Evolutionary conservation across 2,329 filamentous ascomycete genomes (phyloP), one percentile per base, ranked within the genome.

Genomic region (Arthrocladium fulminans): DNA sequence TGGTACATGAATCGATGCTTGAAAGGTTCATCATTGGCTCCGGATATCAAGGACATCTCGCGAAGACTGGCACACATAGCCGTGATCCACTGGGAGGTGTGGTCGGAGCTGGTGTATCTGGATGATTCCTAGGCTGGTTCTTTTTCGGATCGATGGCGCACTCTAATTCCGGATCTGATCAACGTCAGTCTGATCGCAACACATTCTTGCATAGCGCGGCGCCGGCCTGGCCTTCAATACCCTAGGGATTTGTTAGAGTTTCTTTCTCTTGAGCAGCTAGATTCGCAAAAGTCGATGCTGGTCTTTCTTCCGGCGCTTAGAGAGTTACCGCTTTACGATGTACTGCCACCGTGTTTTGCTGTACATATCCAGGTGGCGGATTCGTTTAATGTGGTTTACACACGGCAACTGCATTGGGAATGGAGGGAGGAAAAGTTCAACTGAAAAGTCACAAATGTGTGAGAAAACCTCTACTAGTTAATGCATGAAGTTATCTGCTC

Each of bases 31-130:
- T 40, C 42, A 10, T 29, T 35, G 35, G 35, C 57, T 12, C 51
- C 60, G 25, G 63, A 65, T 48, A 55, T 68, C 3, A 65, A 69
- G 43, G 61, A 63, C 50, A 79, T 95, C 63, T 80, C 86, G 1
- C 83, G 81, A 38, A 80, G 86, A 39, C 74, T 95, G 44, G 83
- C 87, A 4, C 90, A 96, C 61, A 79, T 96, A 38, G 81, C 86
- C 12, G 75, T 92, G 4, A 69, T 97, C 20, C 88, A 96, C 66
- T 96, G 89, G 88, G 78, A 86, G 42, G 84, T 95, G 2, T 97
- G 89, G 88, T 77, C 79, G 1, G 78, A 79, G 2, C 71, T 94
- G 46, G 80, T 84, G 10, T 95, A 95, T 44, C 40, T 50, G 19
- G 23, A n/a, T 19, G 19, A 37, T 20, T 20, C 25, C 13, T 32